Percentiles rank a stretch among this genome's conserved stretches.
Evolutionary conservation across 176 grass and related monocot genomes (phyloP).

Genomic region (Rhynchospora tenuis): DNA sequence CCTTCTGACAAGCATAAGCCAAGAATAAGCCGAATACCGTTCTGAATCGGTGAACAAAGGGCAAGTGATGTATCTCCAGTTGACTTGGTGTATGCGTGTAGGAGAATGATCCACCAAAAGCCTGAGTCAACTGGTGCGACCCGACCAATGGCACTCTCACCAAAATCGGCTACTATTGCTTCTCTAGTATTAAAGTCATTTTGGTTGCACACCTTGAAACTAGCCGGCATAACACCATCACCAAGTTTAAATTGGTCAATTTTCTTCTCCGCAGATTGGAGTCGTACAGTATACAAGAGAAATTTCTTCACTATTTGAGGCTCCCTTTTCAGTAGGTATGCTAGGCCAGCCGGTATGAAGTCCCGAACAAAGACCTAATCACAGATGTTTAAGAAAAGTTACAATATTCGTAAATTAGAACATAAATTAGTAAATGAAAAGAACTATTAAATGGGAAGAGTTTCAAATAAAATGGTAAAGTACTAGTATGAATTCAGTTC

Average conservation of each 20-base stretch:
- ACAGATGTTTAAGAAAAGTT: slow-evolving; percentile 19
- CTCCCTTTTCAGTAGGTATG: slow-evolving; percentile 67
- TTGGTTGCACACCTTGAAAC: slow-evolving; percentile 67
- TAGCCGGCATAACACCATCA: slow-evolving; percentile 84
- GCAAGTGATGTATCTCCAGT: slow-evolving; percentile 61
- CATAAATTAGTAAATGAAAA: slow-evolving; percentile 10
- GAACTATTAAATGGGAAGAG: background rate
- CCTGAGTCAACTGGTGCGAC: slow-evolving; percentile 93
- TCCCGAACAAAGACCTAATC: slow-evolving; percentile 89
- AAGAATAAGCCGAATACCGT: slow-evolving; percentile 74
- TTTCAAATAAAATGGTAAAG: background rate
- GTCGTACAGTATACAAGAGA: slow-evolving; percentile 63
- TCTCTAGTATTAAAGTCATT: slow-evolving; percentile 31
- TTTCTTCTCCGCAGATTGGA: slow-evolving; percentile 74
- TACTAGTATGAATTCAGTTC: background rate
- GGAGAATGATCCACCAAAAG: slow-evolving; percentile 94
- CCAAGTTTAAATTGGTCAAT: slow-evolving; percentile 73
- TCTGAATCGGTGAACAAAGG: slow-evolving; percentile 43
- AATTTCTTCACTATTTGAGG: slow-evolving; percentile 79
- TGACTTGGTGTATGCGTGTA: slow-evolving; percentile 66
- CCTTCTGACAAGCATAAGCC: slow-evolving; percentile 76
- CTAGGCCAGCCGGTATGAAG: slow-evolving; percentile 80
- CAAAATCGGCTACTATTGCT: slow-evolving; percentile 81
- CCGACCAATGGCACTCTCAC: slow-evolving; percentile 83
- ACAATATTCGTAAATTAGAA: slow-evolving; percentile 9